phyloP scores from a whole-genome alignment of 2,329 filamentous ascomycete genomes.

The Diaporthe sp. region DNA sequence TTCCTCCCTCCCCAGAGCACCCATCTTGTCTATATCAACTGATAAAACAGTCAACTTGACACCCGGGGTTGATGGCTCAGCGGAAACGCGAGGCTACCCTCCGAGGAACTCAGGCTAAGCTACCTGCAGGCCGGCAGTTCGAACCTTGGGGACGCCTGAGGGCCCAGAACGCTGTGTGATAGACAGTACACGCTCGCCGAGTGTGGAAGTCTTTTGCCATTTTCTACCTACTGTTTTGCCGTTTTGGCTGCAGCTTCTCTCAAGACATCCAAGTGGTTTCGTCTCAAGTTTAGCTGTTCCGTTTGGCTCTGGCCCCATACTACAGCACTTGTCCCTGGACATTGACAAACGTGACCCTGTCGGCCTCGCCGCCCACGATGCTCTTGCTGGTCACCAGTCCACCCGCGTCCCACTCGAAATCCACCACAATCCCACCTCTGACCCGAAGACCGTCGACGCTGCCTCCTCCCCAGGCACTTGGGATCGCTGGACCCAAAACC shows the following conservation, averaged over 20 bases:
- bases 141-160: not conserved
- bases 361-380: slow-evolving; percentile 26
- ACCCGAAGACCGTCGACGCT: slow-evolving; percentile 55
- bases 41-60: not conserved
- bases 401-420: slow-evolving; percentile 54
- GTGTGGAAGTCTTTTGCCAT: slow-evolving; percentile 14
- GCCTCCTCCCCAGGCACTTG: slow-evolving; percentile 53
- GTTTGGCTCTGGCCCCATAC: not conserved
- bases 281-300: not conserved
- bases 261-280: not conserved
- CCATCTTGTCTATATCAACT: not conserved
- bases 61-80: not conserved
- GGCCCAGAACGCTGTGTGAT: not conserved
- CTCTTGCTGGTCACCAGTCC: slow-evolving; percentile 45
- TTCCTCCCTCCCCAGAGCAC: not conserved
- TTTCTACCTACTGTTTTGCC: not conserved
- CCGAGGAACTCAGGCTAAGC: not conserved
- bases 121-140: not conserved
- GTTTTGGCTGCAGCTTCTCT: not conserved
- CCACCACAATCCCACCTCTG: slow-evolving; percentile 54
- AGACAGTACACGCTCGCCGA: not conserved
- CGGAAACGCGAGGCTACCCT: not conserved
- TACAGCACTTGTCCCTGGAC: slow-evolving; percentile 32
- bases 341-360: slow-evolving; percentile 36
- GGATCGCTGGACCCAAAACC: slow-evolving; percentile 59